Conservation (phyloP, 768 basidiomycete species). For the Boletellus sp. region DNA sequence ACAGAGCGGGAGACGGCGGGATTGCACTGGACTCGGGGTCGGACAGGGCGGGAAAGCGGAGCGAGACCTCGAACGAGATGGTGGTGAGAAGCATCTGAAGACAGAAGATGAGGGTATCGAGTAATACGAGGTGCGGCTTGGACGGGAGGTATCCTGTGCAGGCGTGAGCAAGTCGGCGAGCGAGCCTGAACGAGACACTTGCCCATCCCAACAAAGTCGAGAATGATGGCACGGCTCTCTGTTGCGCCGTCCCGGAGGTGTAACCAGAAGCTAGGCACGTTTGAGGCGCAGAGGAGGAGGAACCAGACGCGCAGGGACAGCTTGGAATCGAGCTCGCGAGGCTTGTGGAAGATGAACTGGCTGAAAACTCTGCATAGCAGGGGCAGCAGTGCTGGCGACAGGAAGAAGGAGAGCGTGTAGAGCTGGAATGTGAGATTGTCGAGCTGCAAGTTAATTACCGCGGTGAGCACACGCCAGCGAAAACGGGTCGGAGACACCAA, state of each 20-base stretch:
- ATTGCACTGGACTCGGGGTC: slow-evolving; percentile 39
- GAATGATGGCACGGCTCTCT: slow-evolving; percentile 60
- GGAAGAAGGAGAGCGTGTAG: slow-evolving; percentile 71
- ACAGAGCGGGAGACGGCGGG: slow-evolving; percentile 23
- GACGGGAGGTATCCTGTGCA: slow-evolving; percentile 56
- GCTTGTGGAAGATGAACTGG: slow-evolving; percentile 65
- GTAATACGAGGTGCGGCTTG: slow-evolving; percentile 56
- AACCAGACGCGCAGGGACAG: slow-evolving; percentile 70
- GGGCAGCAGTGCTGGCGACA: slow-evolving; percentile 57
- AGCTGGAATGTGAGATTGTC: slow-evolving; percentile 70
- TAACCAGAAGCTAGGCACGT: slow-evolving; percentile 55
- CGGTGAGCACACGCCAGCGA: slow-evolving; percentile 10
- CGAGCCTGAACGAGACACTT: slow-evolving; percentile 22
- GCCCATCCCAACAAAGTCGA: slow-evolving; percentile 82
- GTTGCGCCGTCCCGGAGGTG: slow-evolving; percentile 52
- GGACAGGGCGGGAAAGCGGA: slow-evolving; percentile 37
- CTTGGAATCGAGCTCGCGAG: slow-evolving; percentile 61
- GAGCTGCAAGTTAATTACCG: slow-evolving; percentile 42
- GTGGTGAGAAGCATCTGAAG: slow-evolving; percentile 65
- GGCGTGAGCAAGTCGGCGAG: slow-evolving; percentile 8
- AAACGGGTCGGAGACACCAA: slow-evolving; percentile 31
- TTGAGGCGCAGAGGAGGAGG: slow-evolving; percentile 53
- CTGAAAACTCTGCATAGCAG: slow-evolving; percentile 44
- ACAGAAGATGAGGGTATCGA: slow-evolving; percentile 65
- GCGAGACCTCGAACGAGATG: slow-evolving; percentile 62